phyloP scores from a whole-genome alignment of 257 asterid species.

The Coffea eugenioides region DNA sequence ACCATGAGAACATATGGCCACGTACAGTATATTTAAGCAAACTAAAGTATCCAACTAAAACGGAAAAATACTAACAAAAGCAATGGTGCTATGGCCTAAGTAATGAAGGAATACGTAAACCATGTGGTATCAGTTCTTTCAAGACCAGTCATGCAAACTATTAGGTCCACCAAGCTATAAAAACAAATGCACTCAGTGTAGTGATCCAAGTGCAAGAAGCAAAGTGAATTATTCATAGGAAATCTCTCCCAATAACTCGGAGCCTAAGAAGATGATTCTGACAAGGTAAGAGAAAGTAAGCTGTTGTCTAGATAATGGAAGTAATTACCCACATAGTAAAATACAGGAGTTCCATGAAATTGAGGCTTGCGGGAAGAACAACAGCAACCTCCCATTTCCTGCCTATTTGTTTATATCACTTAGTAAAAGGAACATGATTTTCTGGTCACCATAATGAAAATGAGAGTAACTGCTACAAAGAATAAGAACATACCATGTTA shows the following conservation, averaged over 20 bases:
- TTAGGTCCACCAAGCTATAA: neutral
- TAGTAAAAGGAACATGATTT: neutral
- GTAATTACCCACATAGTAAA: constrained; percentile 60
- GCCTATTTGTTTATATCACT: constrained; percentile 17
- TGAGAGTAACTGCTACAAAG: constrained; percentile 1
- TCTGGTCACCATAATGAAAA: neutral
- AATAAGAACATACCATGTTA: neutral
- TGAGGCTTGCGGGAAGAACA: constrained; percentile 70
- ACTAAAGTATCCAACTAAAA: neutral
- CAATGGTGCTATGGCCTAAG: neutral
- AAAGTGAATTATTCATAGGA: neutral
- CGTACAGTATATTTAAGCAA: neutral
- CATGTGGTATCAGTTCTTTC: neutral
- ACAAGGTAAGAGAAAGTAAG: constrained; percentile 1
- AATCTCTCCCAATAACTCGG: neutral
- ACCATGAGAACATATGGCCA: neutral
- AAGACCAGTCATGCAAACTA: neutral
- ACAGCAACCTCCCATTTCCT: constrained; percentile 82
- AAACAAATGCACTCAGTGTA: neutral
- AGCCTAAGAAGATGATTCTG: neutral
- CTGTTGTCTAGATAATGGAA: neutral
- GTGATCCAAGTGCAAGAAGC: neutral
- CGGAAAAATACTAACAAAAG: neutral
- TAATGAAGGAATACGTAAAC: neutral
- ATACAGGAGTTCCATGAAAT: constrained; percentile 68